Percentiles rank a stretch among this genome's conserved stretches.
phyloP scores from a whole-genome alignment of 768 basidiomycete genomes.

The Termitomyces sp. region DNA sequence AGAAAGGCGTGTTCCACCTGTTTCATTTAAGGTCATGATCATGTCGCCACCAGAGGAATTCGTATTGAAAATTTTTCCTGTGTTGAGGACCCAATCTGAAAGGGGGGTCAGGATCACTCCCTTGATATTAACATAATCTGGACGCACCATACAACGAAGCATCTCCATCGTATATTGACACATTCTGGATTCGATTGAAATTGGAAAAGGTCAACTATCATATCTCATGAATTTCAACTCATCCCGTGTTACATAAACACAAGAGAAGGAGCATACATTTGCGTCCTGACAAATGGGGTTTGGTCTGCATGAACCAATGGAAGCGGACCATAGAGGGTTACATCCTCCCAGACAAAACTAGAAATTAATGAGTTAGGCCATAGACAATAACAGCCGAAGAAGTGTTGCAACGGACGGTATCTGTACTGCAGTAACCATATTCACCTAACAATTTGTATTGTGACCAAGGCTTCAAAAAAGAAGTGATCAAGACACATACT shows the following conservation, averaged over 20 bases:
- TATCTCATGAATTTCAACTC: not conserved
- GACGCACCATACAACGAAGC: constrained; percentile 55
- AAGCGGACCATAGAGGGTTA: constrained; percentile 66
- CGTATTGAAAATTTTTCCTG: constrained; percentile 60
- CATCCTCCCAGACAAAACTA: constrained; percentile 87
- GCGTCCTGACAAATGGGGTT: constrained; percentile 65
- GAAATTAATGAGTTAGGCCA: not conserved
- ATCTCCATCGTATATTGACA: constrained; percentile 69
- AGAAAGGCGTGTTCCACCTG: constrained; percentile 74
- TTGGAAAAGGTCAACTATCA: constrained; percentile 56
- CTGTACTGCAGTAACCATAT: constrained; percentile 49
- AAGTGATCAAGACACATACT: constrained; percentile 28
- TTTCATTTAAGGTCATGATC: constrained; percentile 56
- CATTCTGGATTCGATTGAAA: constrained; percentile 62
- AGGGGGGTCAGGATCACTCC: not conserved
- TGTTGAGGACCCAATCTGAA: constrained; percentile 66
- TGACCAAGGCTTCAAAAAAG: not conserved
- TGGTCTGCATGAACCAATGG: constrained; percentile 61
- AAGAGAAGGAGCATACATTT: constrained; percentile 30
- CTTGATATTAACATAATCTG: not conserved
- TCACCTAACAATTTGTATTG: constrained; percentile 28
- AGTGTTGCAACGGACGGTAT: constrained; percentile 27
- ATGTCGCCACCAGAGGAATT: constrained; percentile 61
- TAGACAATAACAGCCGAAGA: not conserved
- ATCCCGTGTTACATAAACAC: not conserved